These are phyloP conservation scores for Chlorella sorokiniana DNA, from an alignment of 139 green algal species.

Conservation along the genomic window DNA sequence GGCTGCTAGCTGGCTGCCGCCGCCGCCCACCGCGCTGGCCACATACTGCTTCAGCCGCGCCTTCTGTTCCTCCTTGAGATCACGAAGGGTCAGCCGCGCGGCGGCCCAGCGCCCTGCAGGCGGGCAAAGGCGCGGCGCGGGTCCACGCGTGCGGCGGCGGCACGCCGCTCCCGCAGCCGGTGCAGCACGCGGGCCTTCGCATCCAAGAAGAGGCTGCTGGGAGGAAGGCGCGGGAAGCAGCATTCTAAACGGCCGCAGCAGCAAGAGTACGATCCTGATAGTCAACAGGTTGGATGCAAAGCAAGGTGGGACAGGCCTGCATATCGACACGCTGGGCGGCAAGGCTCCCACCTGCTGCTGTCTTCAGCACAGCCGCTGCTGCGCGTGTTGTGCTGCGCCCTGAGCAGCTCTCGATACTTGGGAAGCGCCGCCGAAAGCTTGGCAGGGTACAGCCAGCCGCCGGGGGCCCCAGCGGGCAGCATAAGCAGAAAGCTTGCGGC, in stretches of 20 bases:
- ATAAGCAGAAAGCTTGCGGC: not conserved
- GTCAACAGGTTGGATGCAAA: no score
- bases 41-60: conserved; percentile 28
- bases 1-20: not conserved
- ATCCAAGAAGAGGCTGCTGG: conserved; percentile 30
- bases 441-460: not conserved
- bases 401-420: conserved; percentile 42
- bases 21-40: not conserved
- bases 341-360: conserved; percentile 1
- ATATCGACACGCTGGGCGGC: not conserved
- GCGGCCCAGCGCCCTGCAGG: conserved; percentile 15
- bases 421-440: conserved; percentile 15
- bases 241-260: not conserved
- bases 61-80: conserved; percentile 37
- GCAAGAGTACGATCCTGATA: not conserved
- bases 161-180: conserved; percentile 7
- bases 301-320: no score
- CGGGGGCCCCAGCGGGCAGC: not conserved
- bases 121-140: conserved; percentile 29
- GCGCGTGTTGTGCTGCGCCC: not conserved
- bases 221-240: not conserved
- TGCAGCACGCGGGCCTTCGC: conserved; percentile 44
- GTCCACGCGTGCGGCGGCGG: not conserved
- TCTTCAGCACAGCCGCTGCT: not conserved
- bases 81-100: conserved; percentile 7